A percentile compares a stretch with the other conserved stretches of the same genome.
Evolutionary conservation across 1,284 basidiomycete species (phyloP).

Genomic region (Cystobasidium slooffiae): DNA sequence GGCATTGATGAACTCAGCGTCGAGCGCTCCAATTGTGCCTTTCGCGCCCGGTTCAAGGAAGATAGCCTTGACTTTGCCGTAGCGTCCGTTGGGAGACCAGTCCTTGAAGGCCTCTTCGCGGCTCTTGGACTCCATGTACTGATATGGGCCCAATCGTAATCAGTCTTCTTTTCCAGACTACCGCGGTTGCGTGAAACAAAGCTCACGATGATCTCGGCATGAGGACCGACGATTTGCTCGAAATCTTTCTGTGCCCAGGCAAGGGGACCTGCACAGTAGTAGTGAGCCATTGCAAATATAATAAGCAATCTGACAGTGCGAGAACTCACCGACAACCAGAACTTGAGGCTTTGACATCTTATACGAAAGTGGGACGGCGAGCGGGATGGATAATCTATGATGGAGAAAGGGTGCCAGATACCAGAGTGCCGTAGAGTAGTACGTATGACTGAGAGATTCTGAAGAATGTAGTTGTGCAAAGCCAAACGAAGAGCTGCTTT

Average conservation of each 20-base stretch:
- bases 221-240: conserved; percentile 66
- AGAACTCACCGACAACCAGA: conserved; percentile 53
- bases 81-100: conserved; percentile 55
- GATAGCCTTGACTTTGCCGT: conserved; percentile 45
- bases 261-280: conserved; percentile 62
- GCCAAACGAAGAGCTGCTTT: not conserved
- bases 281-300: not conserved
- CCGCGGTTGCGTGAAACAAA: not conserved
- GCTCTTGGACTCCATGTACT: conserved; percentile 52
- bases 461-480: no score
- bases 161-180: not conserved
- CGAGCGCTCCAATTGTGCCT: conserved; percentile 13
- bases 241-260: conserved; percentile 80
- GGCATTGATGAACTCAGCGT: conserved; percentile 41
- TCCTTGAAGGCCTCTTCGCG: conserved; percentile 72
- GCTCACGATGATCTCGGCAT: conserved; percentile 77
- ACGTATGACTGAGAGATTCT: not conserved
- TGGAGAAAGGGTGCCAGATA: no score
- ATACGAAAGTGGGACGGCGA: conserved; percentile 1
- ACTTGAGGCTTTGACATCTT: conserved; percentile 39
- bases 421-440: not conserved
- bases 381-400: not conserved
- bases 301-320: not conserved
- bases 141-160: not conserved
- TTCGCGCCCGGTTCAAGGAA: conserved; percentile 32